Conservation (phyloP, 2,329 filamentous ascomycete species). For the Pyrenochaeta sp. region DNA sequence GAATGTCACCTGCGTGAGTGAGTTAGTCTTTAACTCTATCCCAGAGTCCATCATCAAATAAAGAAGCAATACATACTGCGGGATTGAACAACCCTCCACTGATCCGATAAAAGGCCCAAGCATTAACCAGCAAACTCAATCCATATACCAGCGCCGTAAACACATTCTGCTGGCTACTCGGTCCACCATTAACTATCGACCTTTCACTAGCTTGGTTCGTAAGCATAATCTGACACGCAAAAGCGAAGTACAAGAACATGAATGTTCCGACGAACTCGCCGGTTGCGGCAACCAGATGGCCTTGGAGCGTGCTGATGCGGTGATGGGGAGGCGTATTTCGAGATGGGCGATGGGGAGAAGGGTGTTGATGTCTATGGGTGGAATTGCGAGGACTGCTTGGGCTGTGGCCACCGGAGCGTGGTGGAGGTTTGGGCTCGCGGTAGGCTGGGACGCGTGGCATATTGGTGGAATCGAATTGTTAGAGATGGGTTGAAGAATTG, state of each 20-base stretch:
- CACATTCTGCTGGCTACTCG: slow-evolving; percentile 32
- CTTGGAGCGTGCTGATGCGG: slow-evolving; percentile 18
- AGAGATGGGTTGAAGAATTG: background rate
- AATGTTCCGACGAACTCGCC: slow-evolving; percentile 45
- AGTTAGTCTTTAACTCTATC: background rate
- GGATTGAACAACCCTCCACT: slow-evolving; percentile 30
- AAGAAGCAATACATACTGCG: slow-evolving; percentile 18
- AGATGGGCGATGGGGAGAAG: background rate
- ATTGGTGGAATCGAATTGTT: background rate
- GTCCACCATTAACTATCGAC: slow-evolving; percentile 19
- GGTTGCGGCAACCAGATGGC: slow-evolving; percentile 34
- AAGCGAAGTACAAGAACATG: slow-evolving; percentile 44
- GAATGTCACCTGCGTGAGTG: slow-evolving; percentile 25
- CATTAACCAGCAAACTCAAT: slow-evolving; percentile 41
- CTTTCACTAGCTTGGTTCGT: slow-evolving; percentile 22
- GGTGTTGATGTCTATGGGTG: background rate
- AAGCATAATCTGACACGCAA: slow-evolving; percentile 39
- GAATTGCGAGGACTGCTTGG: background rate
- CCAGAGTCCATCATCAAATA: too few species aligned
- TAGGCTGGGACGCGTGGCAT: slow-evolving; percentile 15
- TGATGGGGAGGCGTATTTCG: slow-evolving; percentile 5
- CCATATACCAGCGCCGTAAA: slow-evolving; percentile 43
- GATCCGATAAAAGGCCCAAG: slow-evolving; percentile 45
- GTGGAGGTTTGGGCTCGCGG: slow-evolving; percentile 15
- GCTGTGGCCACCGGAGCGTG: slow-evolving; percentile 5